Percentiles rank a stretch among this genome's conserved stretches.
Evolutionary conservation across 176 grass and related monocot species (phyloP).

Genomic region (Otatea glauca): DNA sequence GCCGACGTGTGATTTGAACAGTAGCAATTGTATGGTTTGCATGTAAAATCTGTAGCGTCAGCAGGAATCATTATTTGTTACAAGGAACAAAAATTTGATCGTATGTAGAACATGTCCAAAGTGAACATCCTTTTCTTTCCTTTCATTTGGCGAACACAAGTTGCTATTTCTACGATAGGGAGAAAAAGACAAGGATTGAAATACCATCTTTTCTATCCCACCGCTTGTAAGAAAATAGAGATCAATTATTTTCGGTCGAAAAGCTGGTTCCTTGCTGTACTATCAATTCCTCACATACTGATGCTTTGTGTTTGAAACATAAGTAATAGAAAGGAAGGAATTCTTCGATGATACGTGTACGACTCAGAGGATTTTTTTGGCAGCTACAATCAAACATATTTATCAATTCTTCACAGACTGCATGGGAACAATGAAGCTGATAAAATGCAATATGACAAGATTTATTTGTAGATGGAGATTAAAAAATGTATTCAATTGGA

Average conservation of each 20-base stretch:
- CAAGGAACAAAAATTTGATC: slow-evolving; percentile 23
- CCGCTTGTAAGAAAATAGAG: background rate
- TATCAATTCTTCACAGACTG: slow-evolving; percentile 58
- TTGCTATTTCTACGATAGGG: background rate
- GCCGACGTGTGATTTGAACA: too few species aligned
- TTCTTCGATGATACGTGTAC: background rate
- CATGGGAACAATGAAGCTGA: slow-evolving; percentile 40
- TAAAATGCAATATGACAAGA: slow-evolving; percentile 31
- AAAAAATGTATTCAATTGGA: slow-evolving; percentile 7
- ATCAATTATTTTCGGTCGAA: background rate
- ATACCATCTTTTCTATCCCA: background rate
- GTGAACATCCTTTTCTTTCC: background rate
- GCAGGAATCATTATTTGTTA: background rate
- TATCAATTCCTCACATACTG: background rate
- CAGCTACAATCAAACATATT: slow-evolving; percentile 3
- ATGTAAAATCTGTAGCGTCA: slow-evolving; percentile 7
- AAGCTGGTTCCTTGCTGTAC: background rate
- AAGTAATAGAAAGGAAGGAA: slow-evolving; percentile 8
- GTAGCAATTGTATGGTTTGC: too few species aligned
- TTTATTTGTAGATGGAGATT: background rate
- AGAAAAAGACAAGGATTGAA: background rate
- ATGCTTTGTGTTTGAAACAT: background rate
- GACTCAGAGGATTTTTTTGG: background rate
- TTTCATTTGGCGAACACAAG: background rate
- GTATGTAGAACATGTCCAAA: background rate